Base-by-base conservation (phyloP, 2,329 filamentous ascomycete species). In the Xylariaceae sp. region DNA sequence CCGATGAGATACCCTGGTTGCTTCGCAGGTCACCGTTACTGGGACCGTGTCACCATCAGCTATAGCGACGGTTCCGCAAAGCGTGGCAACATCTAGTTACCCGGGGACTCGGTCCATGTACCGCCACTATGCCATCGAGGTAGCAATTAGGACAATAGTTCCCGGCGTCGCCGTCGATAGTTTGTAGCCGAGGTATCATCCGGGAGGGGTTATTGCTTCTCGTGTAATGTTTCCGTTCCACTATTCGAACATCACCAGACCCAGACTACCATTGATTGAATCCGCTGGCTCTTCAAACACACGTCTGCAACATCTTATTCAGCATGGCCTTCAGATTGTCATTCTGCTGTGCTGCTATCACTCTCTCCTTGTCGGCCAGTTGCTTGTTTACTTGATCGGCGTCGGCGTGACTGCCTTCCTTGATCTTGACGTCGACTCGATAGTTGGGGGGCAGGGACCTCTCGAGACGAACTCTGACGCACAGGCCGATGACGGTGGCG, bases 371-470 rank as follows among this genome's bases (percentile, higher is more conserved):
- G 74, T 99, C 94, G 35, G 85, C 89, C 43, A 99, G 76, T 73
- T 99, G 94, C 77, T 96, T 96, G 74, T 95, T 96, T 50, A 96
- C 91, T 70, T 96, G 91, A 60, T 96, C 91, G 45, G 90, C 92
- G 58, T 95, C 95, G 61, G 85, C 89, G 71, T 97, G 94, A n/a
- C 91, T 94, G 59, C 91, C 92, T 72, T 95, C 88, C 72, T 97
- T 96, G 72, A 96, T 95, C 64, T 86, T 83, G 45, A 97, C 90
- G 71, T 97, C 91, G 49, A 97, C 81, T 39, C 94, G 84, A 71
- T 94, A 99, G 66, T 92, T 88, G 35, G 94, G 89, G 2, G 94
- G 94, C 55, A 99, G 78, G 8, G 89, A 87, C 70, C 95, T 88
- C 74, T 97, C 91, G 29, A 99, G 80, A 29, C 94, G 84, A 42